A percentile compares a stretch with the other conserved stretches of the same genome.
Conservation (phyloP, 768 basidiomycete species). For the Pleurotus pulmonarius region DNA sequence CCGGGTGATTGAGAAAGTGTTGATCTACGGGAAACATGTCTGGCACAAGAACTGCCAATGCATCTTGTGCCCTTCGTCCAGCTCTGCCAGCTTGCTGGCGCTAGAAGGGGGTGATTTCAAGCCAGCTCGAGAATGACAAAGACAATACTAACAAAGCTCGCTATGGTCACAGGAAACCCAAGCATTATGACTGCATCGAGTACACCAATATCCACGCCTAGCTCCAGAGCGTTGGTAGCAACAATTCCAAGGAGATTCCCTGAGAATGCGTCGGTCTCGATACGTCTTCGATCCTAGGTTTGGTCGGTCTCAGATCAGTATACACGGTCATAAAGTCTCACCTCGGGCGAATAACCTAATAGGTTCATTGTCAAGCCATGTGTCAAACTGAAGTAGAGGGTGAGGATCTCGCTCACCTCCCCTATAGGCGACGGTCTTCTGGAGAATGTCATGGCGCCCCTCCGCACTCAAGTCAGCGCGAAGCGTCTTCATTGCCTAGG, state of each 20-base stretch:
- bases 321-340: conserved; percentile 18
- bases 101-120: conserved; percentile 29
- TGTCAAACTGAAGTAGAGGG: neutral
- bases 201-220: conserved; percentile 89
- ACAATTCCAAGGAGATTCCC: conserved; percentile 82
- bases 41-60: conserved; percentile 70
- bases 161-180: conserved; percentile 75
- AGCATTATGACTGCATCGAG: conserved; percentile 88
- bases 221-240: conserved; percentile 87
- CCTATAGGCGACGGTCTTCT: conserved; percentile 77
- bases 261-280: conserved; percentile 84
- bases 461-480: conserved; percentile 67
- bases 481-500: conserved; percentile 76
- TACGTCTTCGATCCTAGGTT: conserved; percentile 69
- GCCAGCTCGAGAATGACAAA: neutral
- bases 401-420: conserved; percentile 50
- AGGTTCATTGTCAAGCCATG: neutral
- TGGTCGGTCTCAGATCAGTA: conserved; percentile 4
- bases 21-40: conserved; percentile 70
- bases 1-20: conserved; percentile 67
- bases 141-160: conserved; percentile 63
- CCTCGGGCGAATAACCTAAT: conserved; percentile 71
- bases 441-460: conserved; percentile 71
- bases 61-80: conserved; percentile 76
- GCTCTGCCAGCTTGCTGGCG: conserved; percentile 89